These are phyloP conservation scores for Choiromyces venosus DNA, from an alignment of 495 filamentous ascomycete species.

Conservation along the genomic window DNA sequence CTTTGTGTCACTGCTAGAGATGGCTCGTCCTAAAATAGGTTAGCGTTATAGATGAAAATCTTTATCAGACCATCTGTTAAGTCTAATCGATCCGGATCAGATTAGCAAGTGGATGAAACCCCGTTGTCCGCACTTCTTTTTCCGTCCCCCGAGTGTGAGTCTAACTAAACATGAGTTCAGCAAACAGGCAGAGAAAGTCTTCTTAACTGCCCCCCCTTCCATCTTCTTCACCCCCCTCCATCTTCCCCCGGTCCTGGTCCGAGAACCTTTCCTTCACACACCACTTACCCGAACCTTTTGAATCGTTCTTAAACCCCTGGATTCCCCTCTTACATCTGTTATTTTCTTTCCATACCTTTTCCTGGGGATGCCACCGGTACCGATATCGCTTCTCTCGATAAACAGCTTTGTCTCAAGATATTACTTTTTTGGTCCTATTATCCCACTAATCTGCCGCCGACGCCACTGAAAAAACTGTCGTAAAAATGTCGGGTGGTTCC, in stretches of 20 bases:
- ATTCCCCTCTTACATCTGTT: background rate
- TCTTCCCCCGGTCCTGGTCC: background rate
- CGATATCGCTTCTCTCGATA: background rate
- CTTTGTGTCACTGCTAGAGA: background rate
- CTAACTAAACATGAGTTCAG: background rate
- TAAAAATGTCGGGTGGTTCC: conserved; percentile 29
- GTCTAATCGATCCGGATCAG: conserved; percentile 3
- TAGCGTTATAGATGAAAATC: background rate
- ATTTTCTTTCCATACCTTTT: background rate
- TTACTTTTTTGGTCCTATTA: background rate
- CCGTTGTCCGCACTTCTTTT: background rate
- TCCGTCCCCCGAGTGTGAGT: background rate
- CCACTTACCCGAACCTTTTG: background rate
- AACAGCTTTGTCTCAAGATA: background rate
- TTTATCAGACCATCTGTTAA: conserved; percentile 5
- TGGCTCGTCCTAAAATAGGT: background rate
- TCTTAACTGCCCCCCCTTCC: background rate
- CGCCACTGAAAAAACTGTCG: background rate
- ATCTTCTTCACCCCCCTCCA: background rate
- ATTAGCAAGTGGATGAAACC: background rate
- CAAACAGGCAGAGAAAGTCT: background rate
- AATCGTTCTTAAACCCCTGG: background rate
- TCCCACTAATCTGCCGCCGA: background rate
- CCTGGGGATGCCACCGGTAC: background rate
- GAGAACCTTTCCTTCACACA: background rate